Percentiles rank a stretch among this genome's conserved stretches.
Conservation (phyloP, 768 basidiomycete species). For the Boletus reticulatus region DNA sequence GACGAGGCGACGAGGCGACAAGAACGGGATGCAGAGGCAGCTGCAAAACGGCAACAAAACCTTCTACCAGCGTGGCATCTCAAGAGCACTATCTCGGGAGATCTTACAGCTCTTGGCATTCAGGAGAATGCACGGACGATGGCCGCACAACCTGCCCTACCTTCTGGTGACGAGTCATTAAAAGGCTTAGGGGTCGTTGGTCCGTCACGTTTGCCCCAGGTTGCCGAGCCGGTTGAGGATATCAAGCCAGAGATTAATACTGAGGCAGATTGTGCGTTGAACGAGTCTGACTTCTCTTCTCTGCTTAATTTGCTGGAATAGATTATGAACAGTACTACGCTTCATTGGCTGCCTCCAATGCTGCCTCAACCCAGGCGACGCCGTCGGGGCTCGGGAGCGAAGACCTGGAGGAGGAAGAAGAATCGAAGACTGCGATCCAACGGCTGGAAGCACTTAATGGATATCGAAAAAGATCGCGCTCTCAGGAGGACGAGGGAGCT, state of each 20-base stretch:
- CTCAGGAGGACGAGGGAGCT: slow-evolving; percentile 53
- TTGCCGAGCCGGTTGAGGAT: slow-evolving; percentile 28
- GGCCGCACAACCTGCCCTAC: slow-evolving; percentile 30
- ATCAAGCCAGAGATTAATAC: slow-evolving; percentile 51
- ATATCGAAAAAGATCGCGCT: slow-evolving; percentile 72
- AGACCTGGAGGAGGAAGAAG: slow-evolving; percentile 69
- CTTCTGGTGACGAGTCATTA: slow-evolving; percentile 70
- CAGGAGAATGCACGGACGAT: slow-evolving; percentile 63
- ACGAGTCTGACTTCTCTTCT: neutral
- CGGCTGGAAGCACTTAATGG: slow-evolving; percentile 70
- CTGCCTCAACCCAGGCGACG: slow-evolving; percentile 58
- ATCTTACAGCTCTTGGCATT: slow-evolving; percentile 83
- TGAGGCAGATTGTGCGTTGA: slow-evolving; percentile 62
- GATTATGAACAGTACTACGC: slow-evolving; percentile 86
- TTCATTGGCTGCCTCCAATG: slow-evolving; percentile 62
- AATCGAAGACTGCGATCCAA: slow-evolving; percentile 62
- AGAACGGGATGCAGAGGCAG: slow-evolving; percentile 79
- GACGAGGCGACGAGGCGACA: slow-evolving; percentile 71
- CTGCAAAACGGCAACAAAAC: slow-evolving; percentile 87
- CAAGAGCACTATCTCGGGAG: slow-evolving; percentile 92
- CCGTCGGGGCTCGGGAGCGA: slow-evolving; percentile 55
- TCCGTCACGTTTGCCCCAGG: slow-evolving; percentile 28
- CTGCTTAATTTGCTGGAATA: slow-evolving; percentile 24
- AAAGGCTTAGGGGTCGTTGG: slow-evolving; percentile 64
- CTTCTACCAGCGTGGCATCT: slow-evolving; percentile 92